phyloP scores from a whole-genome alignment of 1,139 yeast species.

The Kurtzmaniella quercitrusa region DNA sequence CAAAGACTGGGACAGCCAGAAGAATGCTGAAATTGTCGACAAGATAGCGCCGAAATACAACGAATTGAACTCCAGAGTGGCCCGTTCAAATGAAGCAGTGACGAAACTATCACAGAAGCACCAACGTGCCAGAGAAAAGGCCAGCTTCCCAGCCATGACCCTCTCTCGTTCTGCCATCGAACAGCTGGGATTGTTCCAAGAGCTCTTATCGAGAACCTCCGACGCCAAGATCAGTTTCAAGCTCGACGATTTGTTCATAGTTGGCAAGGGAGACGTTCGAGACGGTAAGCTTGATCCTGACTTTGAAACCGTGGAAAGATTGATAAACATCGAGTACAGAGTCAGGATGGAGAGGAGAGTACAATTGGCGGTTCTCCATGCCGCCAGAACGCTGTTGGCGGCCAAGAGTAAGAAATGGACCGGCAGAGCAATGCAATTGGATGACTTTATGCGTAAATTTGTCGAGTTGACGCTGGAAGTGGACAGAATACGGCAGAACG shows the following conservation, averaged over 20 bases:
- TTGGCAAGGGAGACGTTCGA: constrained; percentile 15
- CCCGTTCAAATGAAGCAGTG: constrained; percentile 24
- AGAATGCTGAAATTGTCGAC: constrained; percentile 18
- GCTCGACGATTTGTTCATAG: constrained; percentile 24
- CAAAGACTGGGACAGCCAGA: constrained; percentile 26
- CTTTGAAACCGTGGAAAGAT: constrained; percentile 22
- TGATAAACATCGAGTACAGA: constrained; percentile 33
- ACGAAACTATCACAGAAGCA: constrained; percentile 19
- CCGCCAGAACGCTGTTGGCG: constrained; percentile 28
- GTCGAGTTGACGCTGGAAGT: constrained; percentile 26
- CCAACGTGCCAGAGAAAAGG: constrained; percentile 21
- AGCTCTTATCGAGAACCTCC: neutral
- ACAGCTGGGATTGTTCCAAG: constrained; percentile 13
- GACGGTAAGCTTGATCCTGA: constrained; percentile 23
- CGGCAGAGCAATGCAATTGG: constrained; percentile 32
- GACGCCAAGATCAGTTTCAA: constrained; percentile 10
- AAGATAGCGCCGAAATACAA: constrained; percentile 28
- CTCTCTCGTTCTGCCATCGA: constrained; percentile 28
- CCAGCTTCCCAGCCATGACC: constrained; percentile 25
- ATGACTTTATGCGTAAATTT: constrained; percentile 34
- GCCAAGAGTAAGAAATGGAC: constrained; percentile 39
- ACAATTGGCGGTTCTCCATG: constrained; percentile 32
- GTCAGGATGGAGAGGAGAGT: constrained; percentile 30
- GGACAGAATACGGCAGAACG: constrained; percentile 23
- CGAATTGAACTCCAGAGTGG: constrained; percentile 24